Percentiles rank a stretch among this genome's conserved stretches.
Evolutionary conservation across 345 rosid genomes (phyloP).

Genomic region (Populus euphratica): DNA sequence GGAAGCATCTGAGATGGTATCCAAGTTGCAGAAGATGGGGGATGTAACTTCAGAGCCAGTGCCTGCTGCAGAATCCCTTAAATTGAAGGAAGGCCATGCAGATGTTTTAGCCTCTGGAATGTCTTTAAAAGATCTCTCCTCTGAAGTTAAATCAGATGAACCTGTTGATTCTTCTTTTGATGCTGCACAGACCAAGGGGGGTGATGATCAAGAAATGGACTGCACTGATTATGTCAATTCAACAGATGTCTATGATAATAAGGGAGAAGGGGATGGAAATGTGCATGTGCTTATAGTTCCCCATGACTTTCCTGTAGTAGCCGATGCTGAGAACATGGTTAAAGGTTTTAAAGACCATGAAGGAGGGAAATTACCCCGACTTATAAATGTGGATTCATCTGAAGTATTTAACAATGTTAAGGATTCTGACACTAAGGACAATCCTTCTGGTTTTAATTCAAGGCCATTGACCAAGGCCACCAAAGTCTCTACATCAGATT

Average conservation of each 20-base stretch:
- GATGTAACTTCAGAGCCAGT: constrained; percentile 23
- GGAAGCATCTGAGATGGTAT: constrained; percentile 23
- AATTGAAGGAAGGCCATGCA: constrained; percentile 28
- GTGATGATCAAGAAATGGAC: constrained; percentile 23
- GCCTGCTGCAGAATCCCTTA: constrained; percentile 36
- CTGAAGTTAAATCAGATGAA: constrained; percentile 25
- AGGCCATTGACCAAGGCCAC: constrained; percentile 14
- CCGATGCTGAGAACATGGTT: constrained; percentile 39
- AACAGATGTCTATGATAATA: constrained; percentile 6
- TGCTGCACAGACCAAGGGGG: constrained; percentile 19
- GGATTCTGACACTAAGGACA: constrained; percentile 22
- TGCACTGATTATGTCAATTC: constrained; percentile 22
- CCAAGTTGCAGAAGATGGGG: constrained; percentile 27
- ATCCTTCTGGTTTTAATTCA: constrained; percentile 4
- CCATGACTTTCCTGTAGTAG: constrained; percentile 36
- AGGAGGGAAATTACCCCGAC: constrained; percentile 22
- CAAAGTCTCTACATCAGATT: constrained; percentile 23
- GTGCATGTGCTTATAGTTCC: constrained; percentile 36
- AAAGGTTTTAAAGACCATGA: constrained; percentile 45
- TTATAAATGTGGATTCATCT: constrained; percentile 19
- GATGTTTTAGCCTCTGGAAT: constrained; percentile 28
- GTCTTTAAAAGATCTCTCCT: constrained; percentile 15
- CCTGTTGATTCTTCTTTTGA: constrained; percentile 17
- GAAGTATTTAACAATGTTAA: constrained; percentile 27
- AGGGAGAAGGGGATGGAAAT: constrained; percentile 26